These are phyloP conservation scores for Guyanaporus albipodus DNA, from an alignment of 768 basidiomycete species.

Conservation along the genomic window DNA sequence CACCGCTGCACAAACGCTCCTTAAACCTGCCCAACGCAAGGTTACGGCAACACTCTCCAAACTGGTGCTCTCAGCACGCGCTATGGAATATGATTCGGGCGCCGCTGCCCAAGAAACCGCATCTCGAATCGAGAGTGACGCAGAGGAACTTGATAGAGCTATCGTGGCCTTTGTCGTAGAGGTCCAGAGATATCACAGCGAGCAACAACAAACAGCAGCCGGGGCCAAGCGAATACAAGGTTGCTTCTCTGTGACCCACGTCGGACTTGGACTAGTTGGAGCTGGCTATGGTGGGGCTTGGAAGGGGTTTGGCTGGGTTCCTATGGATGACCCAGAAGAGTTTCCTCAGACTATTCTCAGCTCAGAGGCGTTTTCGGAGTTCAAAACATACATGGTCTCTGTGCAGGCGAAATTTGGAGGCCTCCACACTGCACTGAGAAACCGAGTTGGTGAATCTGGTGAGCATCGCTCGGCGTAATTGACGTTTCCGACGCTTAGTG, in stretches of 20 bases:
- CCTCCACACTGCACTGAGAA: conserved; percentile 25
- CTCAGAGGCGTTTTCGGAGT: conserved; percentile 50
- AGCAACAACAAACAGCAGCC: conserved; percentile 19
- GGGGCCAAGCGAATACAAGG: conserved; percentile 56
- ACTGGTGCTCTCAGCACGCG: conserved; percentile 86
- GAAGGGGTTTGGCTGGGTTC: conserved; percentile 84
- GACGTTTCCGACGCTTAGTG: conserved; percentile 3
- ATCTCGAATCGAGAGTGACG: conserved; percentile 69
- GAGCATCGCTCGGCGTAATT: conserved; percentile 6
- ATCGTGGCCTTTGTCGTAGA: conserved; percentile 65
- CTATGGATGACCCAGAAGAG: conserved; percentile 46
- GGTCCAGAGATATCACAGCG: conserved; percentile 54
- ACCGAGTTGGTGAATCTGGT: conserved; percentile 21
- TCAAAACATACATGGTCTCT: conserved; percentile 43
- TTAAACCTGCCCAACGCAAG: conserved; percentile 80
- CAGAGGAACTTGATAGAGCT: conserved; percentile 70
- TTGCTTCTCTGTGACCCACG: conserved; percentile 53
- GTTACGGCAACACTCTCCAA: conserved; percentile 88
- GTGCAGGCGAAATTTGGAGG: conserved; percentile 49
- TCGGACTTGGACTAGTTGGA: conserved; percentile 78
- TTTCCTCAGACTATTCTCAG: conserved; percentile 46
- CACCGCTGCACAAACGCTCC: conserved; percentile 48
- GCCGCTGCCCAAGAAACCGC: conserved; percentile 58
- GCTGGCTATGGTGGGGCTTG: conserved; percentile 72
- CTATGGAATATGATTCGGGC: conserved; percentile 78